Conservation (phyloP, 192 early-diverging fungal species). For the Entophlyctis luteolus region DNA sequence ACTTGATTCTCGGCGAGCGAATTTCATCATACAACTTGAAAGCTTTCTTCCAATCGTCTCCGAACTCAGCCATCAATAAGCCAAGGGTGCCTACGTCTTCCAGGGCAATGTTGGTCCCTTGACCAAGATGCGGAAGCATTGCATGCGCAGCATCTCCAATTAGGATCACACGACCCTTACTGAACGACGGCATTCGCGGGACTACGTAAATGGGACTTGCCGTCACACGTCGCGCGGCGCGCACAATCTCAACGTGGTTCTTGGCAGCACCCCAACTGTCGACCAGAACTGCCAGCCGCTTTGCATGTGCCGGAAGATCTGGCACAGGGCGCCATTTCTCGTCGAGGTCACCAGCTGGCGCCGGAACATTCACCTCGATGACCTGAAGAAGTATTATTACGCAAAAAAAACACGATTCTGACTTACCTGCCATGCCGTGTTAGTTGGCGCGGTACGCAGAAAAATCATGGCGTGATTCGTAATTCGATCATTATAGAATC, state of each 20-base stretch:
- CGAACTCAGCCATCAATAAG: neutral
- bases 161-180: constrained; percentile 1
- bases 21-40: constrained; percentile 2
- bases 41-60: neutral
- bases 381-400: neutral
- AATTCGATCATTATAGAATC: neutral
- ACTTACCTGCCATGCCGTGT: neutral
- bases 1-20: neutral
- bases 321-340: neutral
- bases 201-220: neutral
- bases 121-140: constrained; percentile 27
- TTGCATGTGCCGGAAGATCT: neutral
- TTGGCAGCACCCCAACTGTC: neutral
- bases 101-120: constrained; percentile 24
- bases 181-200: neutral
- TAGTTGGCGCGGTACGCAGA: neutral
- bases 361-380: neutral
- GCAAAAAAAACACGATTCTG: too few relatives aligned
- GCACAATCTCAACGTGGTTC: neutral
- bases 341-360: neutral
- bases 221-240: neutral
- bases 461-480: neutral
- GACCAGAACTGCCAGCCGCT: neutral
- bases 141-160: constrained; percentile 23
- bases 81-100: constrained; percentile 27